Percentiles rank a stretch among this genome's conserved stretches.
Evolutionary conservation across 2,329 filamentous ascomycete genomes (phyloP).

Genomic region (Botrytis elliptica): DNA sequence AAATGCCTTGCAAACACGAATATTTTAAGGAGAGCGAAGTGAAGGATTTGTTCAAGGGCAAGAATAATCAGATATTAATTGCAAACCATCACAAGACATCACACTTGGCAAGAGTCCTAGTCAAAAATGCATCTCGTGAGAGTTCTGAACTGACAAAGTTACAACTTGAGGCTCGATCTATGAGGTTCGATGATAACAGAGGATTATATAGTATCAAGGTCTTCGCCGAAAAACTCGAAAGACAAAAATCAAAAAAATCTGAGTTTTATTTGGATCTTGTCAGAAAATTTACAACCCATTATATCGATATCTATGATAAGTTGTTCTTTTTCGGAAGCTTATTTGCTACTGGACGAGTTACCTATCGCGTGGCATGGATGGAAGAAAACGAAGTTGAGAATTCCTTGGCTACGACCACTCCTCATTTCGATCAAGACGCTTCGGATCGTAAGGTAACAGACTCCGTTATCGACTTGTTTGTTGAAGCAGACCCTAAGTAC

Average conservation of each 20-base stretch:
- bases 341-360: too few species aligned
- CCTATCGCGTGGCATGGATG: too few species aligned
- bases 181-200: neutral
- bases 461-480: too few species aligned
- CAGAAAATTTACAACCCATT: neutral
- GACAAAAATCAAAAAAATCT: accelerated
- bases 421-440: too few species aligned
- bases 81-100: neutral
- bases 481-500: accelerated
- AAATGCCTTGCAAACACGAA: neutral
- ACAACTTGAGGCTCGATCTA: neutral
- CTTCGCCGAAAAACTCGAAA: neutral
- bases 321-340: too few species aligned
- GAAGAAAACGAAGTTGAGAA: too few species aligned
- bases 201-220: neutral
- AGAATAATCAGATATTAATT: neutral
- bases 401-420: too few species aligned
- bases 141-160: accelerated
- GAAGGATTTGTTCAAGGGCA: neutral
- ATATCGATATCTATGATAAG: neutral
- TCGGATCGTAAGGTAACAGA: accelerated
- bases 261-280: neutral
- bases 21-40: neutral
- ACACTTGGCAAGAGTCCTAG: neutral
- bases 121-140: neutral